A percentile compares a stretch with the other conserved stretches of the same genome.
These are phyloP conservation scores for Daldinia decipiens DNA, from an alignment of 495 filamentous ascomycete genomes.

Conservation along the genomic window DNA sequence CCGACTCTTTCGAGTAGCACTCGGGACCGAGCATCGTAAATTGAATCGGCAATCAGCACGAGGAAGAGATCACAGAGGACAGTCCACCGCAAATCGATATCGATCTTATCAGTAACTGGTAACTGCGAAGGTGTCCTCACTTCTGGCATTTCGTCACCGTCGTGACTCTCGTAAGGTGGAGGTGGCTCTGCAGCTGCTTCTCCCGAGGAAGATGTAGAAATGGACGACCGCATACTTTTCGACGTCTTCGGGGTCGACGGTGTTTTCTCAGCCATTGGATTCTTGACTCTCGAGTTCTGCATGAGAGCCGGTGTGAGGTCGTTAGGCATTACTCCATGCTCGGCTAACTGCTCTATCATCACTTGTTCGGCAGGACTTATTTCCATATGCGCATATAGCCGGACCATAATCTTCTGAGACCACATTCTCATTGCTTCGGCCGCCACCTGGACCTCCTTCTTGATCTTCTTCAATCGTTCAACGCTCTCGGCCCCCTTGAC, in stretches of 20 bases:
- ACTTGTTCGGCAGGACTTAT: constrained; percentile 89
- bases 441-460: constrained; percentile 73
- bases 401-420: constrained; percentile 96
- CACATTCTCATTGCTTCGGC: constrained; percentile 90
- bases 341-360: constrained; percentile 97
- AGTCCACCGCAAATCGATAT: constrained; percentile 97
- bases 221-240: constrained; percentile 35
- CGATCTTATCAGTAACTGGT: constrained; percentile 80
- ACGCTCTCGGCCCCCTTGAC: constrained; percentile 69
- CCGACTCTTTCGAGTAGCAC: constrained; percentile 86
- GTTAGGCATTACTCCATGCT: constrained; percentile 84
- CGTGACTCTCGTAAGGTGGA: constrained; percentile 76
- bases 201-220: constrained; percentile 43
- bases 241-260: constrained; percentile 42
- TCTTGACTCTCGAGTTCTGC: constrained; percentile 92
- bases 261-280: constrained; percentile 74
- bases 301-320: constrained; percentile 89
- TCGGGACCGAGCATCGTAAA: constrained; percentile 91
- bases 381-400: constrained; percentile 95
- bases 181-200: constrained; percentile 64
- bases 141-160: constrained; percentile 74
- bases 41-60: constrained; percentile 90
- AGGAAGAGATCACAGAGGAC: constrained; percentile 97
- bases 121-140: constrained; percentile 85
- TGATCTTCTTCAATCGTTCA: constrained; percentile 63